Conservation (phyloP, 768 basidiomycete genomes). For the Termitomyces sp. region DNA sequence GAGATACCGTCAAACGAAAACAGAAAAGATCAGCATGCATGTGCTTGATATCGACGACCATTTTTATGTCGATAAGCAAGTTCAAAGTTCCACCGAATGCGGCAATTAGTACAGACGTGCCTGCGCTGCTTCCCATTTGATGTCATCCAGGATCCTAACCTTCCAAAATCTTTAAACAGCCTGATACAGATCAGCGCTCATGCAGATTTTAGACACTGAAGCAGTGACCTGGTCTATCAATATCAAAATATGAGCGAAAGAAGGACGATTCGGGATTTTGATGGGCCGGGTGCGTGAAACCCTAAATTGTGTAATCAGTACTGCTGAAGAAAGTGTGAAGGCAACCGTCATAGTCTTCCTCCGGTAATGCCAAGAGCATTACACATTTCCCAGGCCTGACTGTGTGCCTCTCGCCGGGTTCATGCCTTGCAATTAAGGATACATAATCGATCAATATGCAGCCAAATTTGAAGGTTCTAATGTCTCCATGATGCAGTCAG, state of each 20-base stretch:
- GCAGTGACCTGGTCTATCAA: neutral
- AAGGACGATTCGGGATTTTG: neutral
- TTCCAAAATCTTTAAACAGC: neutral
- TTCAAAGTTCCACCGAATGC: neutral
- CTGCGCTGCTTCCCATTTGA: neutral
- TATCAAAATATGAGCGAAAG: neutral
- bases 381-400: no score
- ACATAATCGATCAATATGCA: no score
- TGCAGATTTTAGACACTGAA: neutral
- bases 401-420: no score
- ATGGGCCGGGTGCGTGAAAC: neutral
- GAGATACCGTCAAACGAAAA: neutral
- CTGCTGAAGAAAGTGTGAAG: no score
- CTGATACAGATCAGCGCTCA: neutral
- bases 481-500: no score
- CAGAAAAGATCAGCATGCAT: neutral
- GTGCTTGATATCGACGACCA: neutral
- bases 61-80: neutral
- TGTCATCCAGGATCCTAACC: neutral
- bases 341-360: no score
- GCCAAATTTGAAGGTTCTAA: no score
- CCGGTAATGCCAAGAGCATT: no score
- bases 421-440: no score
- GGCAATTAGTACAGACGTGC: neutral
- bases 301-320: neutral